A percentile compares a stretch with the other conserved stretches of the same genome.
Conservation (phyloP, 2,329 filamentous ascomycete genomes). For the Fusarium sp. region DNA sequence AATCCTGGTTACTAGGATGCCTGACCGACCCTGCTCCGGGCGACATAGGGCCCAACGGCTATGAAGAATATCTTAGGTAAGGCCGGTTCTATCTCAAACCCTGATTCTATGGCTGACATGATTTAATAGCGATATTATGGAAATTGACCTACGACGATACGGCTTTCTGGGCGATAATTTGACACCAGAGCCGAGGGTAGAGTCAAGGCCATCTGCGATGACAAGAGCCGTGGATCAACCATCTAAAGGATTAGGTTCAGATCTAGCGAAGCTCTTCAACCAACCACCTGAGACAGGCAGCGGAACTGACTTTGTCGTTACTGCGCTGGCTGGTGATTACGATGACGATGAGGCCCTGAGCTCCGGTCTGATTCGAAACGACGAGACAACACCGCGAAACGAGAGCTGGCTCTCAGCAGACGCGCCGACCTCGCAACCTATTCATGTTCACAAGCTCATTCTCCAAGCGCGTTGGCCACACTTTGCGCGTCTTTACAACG, state of each 20-base stretch:
- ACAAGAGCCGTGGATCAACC: conserved; percentile 61
- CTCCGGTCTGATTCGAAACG: conserved; percentile 58
- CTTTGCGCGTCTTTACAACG: conserved; percentile 88
- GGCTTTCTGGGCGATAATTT: conserved; percentile 87
- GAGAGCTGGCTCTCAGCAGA: conserved; percentile 69
- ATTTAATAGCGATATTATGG: conserved; percentile 79
- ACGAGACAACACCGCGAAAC: conserved; percentile 53
- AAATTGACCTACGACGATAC: conserved; percentile 90
- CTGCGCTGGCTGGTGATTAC: conserved; percentile 82
- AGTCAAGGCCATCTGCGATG: conserved; percentile 60
- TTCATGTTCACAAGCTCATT: conserved; percentile 95
- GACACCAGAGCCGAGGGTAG: conserved; percentile 61
- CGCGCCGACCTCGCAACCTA: conserved; percentile 77
- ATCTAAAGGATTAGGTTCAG: conserved; percentile 78
- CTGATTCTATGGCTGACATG: conserved; percentile 26
- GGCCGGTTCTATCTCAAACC: background rate
- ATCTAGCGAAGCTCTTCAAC: conserved; percentile 89
- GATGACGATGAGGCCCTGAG: conserved; percentile 72
- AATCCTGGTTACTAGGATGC: conserved; percentile 96
- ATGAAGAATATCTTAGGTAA: conserved; percentile 85
- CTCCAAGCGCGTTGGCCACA: conserved; percentile 96
- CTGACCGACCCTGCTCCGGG: conserved; percentile 75
- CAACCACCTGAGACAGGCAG: conserved; percentile 84
- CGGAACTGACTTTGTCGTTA: conserved; percentile 90
- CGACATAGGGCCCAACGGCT: conserved; percentile 72